phyloP scores from a whole-genome alignment of 768 basidiomycete genomes.

The Leccinum aurantiacum region DNA sequence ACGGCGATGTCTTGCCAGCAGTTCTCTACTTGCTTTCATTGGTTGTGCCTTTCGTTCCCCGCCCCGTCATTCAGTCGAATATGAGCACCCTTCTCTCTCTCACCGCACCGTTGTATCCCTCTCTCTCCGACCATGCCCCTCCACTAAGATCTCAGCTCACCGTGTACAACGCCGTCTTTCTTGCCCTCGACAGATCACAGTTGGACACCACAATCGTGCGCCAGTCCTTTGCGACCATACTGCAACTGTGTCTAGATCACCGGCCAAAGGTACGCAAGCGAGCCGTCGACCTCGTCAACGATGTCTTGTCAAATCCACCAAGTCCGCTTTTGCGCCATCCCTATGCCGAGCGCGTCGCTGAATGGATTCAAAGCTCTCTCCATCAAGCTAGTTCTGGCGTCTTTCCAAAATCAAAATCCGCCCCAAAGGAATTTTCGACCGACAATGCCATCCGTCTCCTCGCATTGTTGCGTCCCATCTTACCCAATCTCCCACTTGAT shows the following conservation, averaged over 20 bases:
- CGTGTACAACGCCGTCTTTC: slow-evolving; percentile 68
- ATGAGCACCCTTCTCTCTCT: slow-evolving; percentile 67
- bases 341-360: slow-evolving; percentile 76
- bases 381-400: slow-evolving; percentile 63
- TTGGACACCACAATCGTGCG: slow-evolving; percentile 67
- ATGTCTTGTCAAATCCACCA: slow-evolving; percentile 74
- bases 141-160: slow-evolving; percentile 85
- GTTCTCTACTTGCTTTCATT: slow-evolving; percentile 39
- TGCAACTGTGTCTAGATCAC: slow-evolving; percentile 82
- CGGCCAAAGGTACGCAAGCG: slow-evolving; percentile 93
- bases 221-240: slow-evolving; percentile 81
- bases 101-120: slow-evolving; percentile 77
- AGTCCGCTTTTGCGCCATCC: slow-evolving; percentile 80
- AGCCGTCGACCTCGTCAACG: slow-evolving; percentile 82
- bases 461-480: slow-evolving; percentile 64
- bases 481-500: slow-evolving; percentile 60
- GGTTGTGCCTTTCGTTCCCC: slow-evolving; percentile 51
- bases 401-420: slow-evolving; percentile 56
- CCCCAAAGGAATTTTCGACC: slow-evolving; percentile 52
- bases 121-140: slow-evolving; percentile 63
- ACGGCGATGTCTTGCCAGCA: slow-evolving; percentile 49
- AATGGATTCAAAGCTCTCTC: slow-evolving; percentile 72
- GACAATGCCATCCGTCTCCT: slow-evolving; percentile 81
- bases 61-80: slow-evolving; percentile 79
- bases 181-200: slow-evolving; percentile 67